These are phyloP conservation scores for Monocercomonoides exilis DNA, from an alignment of 78 protist species.

Conservation along the genomic window DNA sequence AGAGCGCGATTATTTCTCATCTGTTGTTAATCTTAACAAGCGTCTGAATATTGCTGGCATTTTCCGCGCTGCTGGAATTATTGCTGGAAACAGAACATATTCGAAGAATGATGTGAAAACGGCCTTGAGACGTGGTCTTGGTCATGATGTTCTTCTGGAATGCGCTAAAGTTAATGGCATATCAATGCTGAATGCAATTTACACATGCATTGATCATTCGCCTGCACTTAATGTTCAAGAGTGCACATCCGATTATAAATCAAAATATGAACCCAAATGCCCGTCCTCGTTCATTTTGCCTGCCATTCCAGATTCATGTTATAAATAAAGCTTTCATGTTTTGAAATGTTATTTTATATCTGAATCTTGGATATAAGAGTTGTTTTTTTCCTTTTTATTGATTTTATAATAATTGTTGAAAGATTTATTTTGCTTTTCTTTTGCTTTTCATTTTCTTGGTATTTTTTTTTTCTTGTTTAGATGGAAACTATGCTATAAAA, in stretches of 20 bases:
- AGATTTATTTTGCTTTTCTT: too few species aligned
- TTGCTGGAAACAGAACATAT: background rate
- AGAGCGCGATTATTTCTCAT: background rate
- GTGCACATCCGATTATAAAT: background rate
- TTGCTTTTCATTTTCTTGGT: too few species aligned
- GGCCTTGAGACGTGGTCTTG: background rate
- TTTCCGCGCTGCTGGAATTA: background rate
- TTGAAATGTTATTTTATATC: too few species aligned
- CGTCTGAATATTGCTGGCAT: background rate
- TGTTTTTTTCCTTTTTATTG: too few species aligned
- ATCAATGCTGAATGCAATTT: too few species aligned
- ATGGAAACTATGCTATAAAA: too few species aligned
- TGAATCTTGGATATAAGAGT: too few species aligned
- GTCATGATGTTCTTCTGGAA: background rate
- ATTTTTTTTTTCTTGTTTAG: too few species aligned
- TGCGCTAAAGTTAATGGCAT: background rate
- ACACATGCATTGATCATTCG: too few species aligned
- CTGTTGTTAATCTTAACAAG: background rate
- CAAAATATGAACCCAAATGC: background rate
- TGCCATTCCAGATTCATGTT: background rate
- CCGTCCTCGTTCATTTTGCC: background rate
- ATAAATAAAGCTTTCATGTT: too few species aligned
- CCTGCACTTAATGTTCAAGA: too few species aligned
- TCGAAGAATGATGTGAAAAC: background rate
- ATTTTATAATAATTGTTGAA: too few species aligned